Evolutionary conservation across 163 green algal genomes (phyloP), one percentile per base, ranked within the genome.

Genomic region (Chlamydomonas reinhardtii): DNA sequence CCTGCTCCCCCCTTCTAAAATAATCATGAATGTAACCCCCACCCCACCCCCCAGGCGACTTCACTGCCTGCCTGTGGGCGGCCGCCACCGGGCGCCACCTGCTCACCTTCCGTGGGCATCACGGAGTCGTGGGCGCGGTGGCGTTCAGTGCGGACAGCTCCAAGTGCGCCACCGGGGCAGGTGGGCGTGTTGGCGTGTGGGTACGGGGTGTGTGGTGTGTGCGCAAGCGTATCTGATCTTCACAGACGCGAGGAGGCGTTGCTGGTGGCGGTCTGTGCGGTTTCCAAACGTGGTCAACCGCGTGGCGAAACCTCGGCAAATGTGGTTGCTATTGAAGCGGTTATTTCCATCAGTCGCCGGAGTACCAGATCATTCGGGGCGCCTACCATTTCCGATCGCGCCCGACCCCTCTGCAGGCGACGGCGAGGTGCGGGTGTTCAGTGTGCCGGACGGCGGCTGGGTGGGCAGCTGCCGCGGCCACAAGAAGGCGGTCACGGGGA

Each of bases 41-140:
- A 31, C 69, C 69, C 16, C 9, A 14, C 65, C 2, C 32, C 34
- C 29, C 74, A 81, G 74, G 69, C 20, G 74, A 81, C 59, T 81
- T 81, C 56, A 56, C 59, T 15, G 74, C 59, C 27, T 81, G 74
- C 54, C 15, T 81, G 24, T 81, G 74, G 74, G 74, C 72, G 22
- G 59, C 29, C 31, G 32, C 56, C 56, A 81, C 31, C 16, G 74
- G 74, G 31, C 16, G 25, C 54, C 74, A 71, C 54, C 54, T 37
- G 24, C 32, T n/a, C 74, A 81, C 56, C 29, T 20, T 81, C 52
- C 74, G 31, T 20, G 59, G 74, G 32, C 34, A 43, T 32, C 48
- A 71, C 74, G 74, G 74, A 17, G 12, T 16, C 27, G 74, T 81
- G 29, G 19, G 17, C 0, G 54, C 74, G 31, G 54, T 81, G 52